Base-by-base conservation (phyloP, 257 asterid genomes). In the Schizonepeta tenuifolia region DNA sequence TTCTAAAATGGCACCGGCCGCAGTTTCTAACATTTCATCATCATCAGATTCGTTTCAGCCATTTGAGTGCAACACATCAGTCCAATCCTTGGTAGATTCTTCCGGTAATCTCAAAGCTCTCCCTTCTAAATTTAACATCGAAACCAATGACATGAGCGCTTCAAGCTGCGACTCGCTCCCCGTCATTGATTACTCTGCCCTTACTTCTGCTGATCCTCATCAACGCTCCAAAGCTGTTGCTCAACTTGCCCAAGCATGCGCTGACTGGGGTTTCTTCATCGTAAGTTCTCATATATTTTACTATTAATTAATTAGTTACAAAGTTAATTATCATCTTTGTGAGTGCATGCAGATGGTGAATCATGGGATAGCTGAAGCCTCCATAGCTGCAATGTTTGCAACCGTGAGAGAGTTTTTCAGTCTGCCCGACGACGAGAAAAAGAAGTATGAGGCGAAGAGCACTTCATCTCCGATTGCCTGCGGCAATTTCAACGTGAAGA, bases 281-380 rank as follows among this genome's bases (percentile, higher is more conserved):
- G 80, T 76, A 71, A 20, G 71, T 60, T 28, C 3, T 28, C 33
- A 24, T 24, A 24, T 24, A 1, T 24, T 24, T 24, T 28, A 28
- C 3, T 28, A 28, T 3, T 28, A 28, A 28, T 2, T 28, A 1
- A 28, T 53, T n/a, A n/a, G n/a, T 1, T 24, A 21, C 4, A 24
- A 15, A 7, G 3, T 35, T 8, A 17, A 28, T 1, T 28, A 28
- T 1, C 14, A 6, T 5, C n/a, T n/a, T 64, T 10, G 38, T 24
- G 49, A n/a, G 24, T 77, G 55, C 7, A 0, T 65, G 81, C 83
- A 86, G 86, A 76, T 86, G 17, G 79, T 77, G 69, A 83, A 86
- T 67, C 90, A 86, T 41, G 88, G 86, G 50, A 75, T 86, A 20
- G 62, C 79, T 1, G 85, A 83, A 60, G 69, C 6, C 0, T 20